A percentile compares a stretch with the other conserved stretches of the same genome.
Conservation (phyloP, 768 basidiomycete genomes). For the Leucogyrophana mollusca region DNA sequence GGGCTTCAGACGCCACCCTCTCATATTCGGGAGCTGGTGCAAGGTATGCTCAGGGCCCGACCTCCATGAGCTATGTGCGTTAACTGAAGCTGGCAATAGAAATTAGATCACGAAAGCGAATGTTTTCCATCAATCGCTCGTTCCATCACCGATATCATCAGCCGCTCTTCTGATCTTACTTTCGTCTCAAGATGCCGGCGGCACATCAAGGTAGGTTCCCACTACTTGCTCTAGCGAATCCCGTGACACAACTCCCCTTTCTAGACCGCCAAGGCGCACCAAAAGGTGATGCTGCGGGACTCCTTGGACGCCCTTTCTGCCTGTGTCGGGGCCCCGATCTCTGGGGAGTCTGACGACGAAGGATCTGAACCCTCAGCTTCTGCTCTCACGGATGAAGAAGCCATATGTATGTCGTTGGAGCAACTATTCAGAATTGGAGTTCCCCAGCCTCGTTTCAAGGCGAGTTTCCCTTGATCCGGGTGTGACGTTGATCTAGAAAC, state of each 20-base stretch:
- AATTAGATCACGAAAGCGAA: slow-evolving; percentile 51
- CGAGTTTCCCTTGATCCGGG: slow-evolving; percentile 20
- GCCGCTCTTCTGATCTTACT: slow-evolving; percentile 45
- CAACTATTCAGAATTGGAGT: slow-evolving; percentile 41
- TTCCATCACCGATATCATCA: slow-evolving; percentile 50
- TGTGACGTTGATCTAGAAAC: slow-evolving; percentile 3
- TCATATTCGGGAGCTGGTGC: slow-evolving; percentile 71
- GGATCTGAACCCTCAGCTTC: slow-evolving; percentile 4
- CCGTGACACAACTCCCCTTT: slow-evolving; percentile 7
- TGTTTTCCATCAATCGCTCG: slow-evolving; percentile 48
- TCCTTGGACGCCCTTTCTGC: slow-evolving; percentile 27
- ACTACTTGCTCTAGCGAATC: not conserved
- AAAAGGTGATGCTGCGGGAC: slow-evolving; percentile 24
- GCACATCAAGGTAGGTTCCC: slow-evolving; percentile 45
- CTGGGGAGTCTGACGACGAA: slow-evolving; percentile 13
- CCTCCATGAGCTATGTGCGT: slow-evolving; percentile 5
- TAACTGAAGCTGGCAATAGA: slow-evolving; percentile 36
- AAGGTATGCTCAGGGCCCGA: slow-evolving; percentile 39
- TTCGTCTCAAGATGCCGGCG: slow-evolving; percentile 47
- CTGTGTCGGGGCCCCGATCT: slow-evolving; percentile 6
- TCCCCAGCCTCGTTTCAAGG: slow-evolving; percentile 48
- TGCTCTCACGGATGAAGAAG: slow-evolving; percentile 32
- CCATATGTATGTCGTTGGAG: slow-evolving; percentile 42
- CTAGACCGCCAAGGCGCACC: slow-evolving; percentile 23
- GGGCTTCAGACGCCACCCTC: slow-evolving; percentile 62